These are phyloP conservation scores for Eimeria brunetti DNA, from an alignment of 169 alveolate species.

Conservation along the genomic window DNA sequence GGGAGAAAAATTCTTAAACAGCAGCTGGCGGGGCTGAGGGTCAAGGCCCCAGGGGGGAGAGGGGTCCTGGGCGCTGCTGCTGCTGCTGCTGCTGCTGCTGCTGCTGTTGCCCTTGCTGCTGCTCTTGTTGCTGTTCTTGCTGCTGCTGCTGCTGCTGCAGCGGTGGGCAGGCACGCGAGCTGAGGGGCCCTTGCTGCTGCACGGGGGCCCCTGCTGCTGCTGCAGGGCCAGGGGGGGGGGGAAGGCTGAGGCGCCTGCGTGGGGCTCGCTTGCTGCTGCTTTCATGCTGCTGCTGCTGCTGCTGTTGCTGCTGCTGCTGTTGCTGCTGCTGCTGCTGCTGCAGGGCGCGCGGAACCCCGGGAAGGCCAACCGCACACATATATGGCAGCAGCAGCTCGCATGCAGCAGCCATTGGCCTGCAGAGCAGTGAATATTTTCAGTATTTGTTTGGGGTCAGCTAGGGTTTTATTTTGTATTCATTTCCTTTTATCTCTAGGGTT, in stretches of 20 bases:
- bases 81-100: too few relatives aligned
- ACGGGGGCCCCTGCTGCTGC: neutral
- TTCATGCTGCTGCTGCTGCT: slow-evolving; percentile 8
- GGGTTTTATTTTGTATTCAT: too few relatives aligned
- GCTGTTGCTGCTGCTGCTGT: too few relatives aligned
- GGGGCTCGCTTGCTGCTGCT: neutral
- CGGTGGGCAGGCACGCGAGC: neutral
- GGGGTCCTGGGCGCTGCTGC: too few relatives aligned
- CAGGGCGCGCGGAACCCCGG: neutral
- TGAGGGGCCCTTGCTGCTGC: neutral
- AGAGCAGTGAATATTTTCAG: too few relatives aligned
- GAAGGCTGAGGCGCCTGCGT: neutral
- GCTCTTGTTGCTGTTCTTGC: too few relatives aligned
- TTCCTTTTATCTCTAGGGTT: too few relatives aligned
- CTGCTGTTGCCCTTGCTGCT: too few relatives aligned
- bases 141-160: neutral
- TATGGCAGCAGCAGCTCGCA: neutral
- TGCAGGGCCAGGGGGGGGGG: neutral
- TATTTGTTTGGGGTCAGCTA: too few relatives aligned
- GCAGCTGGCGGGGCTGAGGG: neutral
- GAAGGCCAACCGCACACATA: slow-evolving; percentile 14
- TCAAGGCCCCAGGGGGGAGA: neutral
- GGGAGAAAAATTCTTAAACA: slow-evolving; percentile 2
- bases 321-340: too few relatives aligned
- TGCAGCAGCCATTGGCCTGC: neutral